These are phyloP conservation scores for Ceratobasidium sp. DNA, from an alignment of 1,284 basidiomycete species.

Conservation along the genomic window DNA sequence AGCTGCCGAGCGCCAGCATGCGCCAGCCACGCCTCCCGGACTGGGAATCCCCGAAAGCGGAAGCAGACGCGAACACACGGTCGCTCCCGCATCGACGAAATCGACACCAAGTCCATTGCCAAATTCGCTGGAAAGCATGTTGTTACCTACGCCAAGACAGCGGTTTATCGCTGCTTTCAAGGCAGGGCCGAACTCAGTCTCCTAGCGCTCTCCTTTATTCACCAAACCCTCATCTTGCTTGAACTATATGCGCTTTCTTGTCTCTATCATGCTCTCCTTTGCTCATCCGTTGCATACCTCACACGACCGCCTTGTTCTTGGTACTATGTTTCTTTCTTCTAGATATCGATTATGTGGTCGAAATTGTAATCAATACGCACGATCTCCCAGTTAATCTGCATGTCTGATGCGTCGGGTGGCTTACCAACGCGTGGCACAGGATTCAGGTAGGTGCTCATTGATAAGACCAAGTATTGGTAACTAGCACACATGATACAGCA, in stretches of 20 bases:
- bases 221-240: too few relatives aligned
- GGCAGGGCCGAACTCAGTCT: not conserved
- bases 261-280: not conserved
- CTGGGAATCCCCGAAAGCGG: not conserved
- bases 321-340: not conserved
- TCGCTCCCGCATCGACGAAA: not conserved
- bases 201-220: not conserved
- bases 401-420: too few relatives aligned
- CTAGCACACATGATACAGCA: too few relatives aligned
- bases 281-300: not conserved
- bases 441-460: too few relatives aligned
- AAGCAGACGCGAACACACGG: not conserved
- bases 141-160: constrained; percentile 22
- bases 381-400: too few relatives aligned
- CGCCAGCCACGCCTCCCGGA: constrained; percentile 18
- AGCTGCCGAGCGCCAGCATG: constrained; percentile 22
- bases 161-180: constrained; percentile 17
- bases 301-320: not conserved
- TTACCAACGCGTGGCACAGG: too few relatives aligned
- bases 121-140: constrained; percentile 26
- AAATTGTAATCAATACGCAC: too few relatives aligned
- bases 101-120: constrained; percentile 10
- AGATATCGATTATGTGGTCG: too few relatives aligned
- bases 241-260: constrained; percentile 19
- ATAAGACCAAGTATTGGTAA: too few relatives aligned